Evolutionary conservation across 192 early-diverging fungal genomes (phyloP), one percentile per base, ranked within the genome.

Genomic region (Powellomyces hirtus): DNA sequence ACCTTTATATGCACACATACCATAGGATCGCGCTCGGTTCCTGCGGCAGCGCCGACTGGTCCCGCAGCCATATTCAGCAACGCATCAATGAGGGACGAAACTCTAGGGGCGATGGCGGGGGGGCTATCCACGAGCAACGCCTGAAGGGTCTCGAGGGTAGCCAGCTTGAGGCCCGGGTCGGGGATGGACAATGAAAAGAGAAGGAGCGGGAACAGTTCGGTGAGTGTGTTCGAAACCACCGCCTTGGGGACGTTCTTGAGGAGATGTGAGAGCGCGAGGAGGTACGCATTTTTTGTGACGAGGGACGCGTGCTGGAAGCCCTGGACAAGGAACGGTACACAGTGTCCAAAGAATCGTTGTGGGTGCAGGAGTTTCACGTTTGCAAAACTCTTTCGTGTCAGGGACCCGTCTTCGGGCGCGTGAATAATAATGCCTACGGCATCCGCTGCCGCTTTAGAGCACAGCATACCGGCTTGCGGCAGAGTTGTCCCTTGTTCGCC

Each of bases 311-410:
- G 14, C 5, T 66, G 69, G 46, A 81, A 75, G 0, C 66, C 68
- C 11, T 49, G 38, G 10, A 68, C 67, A 10, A 81, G 36, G 16
- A 56, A 46, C 29, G 79, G 92, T 13, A 96, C 71, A 55, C 88
- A 90, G 37, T 84, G 84, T 35, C 88, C 84, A 69, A 93, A 96
- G 64, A 96, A 90, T 26, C 89, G 78, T 71, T 97, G 94, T 73
- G 92, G 91, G 68, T 89, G 89, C 24, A 98, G 72, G 14, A 90
- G 69, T 81, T 88, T 81, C n/a, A 87, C 71, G 20, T 81, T 75
- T 27, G 85, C 89, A 84, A 87, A 90, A 0, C 85, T 79, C 24
- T 79, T 60, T 45, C 88, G 86, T 37, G 91, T 92, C 59, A 95
- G 80, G 5, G 57, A 44, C 0, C 86, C 81, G 73, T 89, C 81